phyloP scores from a whole-genome alignment of 2,329 filamentous ascomycete species.

The Fusarium decemcellulare region DNA sequence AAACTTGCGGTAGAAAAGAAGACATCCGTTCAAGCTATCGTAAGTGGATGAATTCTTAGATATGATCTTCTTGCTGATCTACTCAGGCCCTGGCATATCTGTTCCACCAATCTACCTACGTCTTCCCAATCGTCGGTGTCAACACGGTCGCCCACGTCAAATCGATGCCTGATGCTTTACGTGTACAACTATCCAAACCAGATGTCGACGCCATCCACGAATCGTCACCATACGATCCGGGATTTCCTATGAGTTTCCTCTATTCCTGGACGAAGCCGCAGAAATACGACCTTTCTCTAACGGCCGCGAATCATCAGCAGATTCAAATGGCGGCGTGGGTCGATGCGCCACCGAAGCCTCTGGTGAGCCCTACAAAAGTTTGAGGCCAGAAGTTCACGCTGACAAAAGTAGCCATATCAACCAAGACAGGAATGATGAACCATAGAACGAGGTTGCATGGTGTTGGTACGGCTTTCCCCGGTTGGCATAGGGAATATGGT shows the following conservation, averaged over 20 bases:
- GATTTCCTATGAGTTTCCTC: slow-evolving; percentile 26
- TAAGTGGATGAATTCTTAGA: neutral
- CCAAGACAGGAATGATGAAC: neutral
- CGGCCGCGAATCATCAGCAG: slow-evolving; percentile 12
- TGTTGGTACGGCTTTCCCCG: too few relatives aligned
- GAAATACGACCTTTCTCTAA: slow-evolving; percentile 19
- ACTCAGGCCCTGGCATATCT: slow-evolving; percentile 26
- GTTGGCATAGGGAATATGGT: too few relatives aligned
- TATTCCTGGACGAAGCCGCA: slow-evolving; percentile 1
- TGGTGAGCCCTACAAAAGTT: neutral
- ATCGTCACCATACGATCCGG: slow-evolving; percentile 3
- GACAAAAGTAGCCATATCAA: neutral
- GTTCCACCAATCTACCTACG: slow-evolving; percentile 24
- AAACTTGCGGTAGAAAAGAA: slow-evolving; percentile 17
- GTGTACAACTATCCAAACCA: slow-evolving; percentile 6
- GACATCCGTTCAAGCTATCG: slow-evolving; percentile 17
- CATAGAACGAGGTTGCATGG: too few relatives aligned
- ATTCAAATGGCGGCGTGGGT: slow-evolving; percentile 28
- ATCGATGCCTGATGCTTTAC: slow-evolving; percentile 11
- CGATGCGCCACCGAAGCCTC: slow-evolving; percentile 24
- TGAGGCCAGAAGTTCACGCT: neutral
- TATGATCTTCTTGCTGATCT: too few relatives aligned
- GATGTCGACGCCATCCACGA: slow-evolving; percentile 23
- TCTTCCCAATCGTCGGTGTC: slow-evolving; percentile 31
- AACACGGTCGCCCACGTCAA: slow-evolving; percentile 25